Conservation (phyloP, 352 stramenopile genomes). For the Pythium monospermum region DNA sequence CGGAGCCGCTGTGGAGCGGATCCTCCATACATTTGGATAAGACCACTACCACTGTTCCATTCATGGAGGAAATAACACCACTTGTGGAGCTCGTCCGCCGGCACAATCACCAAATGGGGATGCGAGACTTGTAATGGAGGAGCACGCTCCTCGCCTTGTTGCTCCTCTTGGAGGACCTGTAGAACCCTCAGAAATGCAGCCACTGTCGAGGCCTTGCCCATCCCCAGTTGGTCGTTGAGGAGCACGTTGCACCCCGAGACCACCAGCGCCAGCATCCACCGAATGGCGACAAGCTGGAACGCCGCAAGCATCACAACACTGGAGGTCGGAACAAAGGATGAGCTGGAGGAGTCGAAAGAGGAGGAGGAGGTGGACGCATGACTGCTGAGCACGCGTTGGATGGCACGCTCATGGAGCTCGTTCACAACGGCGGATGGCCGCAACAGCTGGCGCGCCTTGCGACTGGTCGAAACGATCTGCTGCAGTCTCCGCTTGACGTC, state of each 20-base stretch:
- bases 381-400: constrained; percentile 14
- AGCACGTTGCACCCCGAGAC: constrained; percentile 61
- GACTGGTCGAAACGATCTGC: constrained; percentile 38
- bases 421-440: neutral
- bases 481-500: constrained; percentile 23
- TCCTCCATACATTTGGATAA: constrained; percentile 61
- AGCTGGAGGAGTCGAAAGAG: too few relatives aligned
- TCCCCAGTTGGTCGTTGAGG: constrained; percentile 82
- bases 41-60: constrained; percentile 36
- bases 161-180: constrained; percentile 25
- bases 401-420: neutral
- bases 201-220: constrained; percentile 78
- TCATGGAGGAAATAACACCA: constrained; percentile 68
- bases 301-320: constrained; percentile 48
- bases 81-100: constrained; percentile 73
- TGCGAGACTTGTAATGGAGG: constrained; percentile 6
- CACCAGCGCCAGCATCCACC: constrained; percentile 79
- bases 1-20: constrained; percentile 29
- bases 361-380: neutral
- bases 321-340: neutral
- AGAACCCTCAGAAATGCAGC: constrained; percentile 68
- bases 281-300: constrained; percentile 73
- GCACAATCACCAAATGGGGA: constrained; percentile 76
- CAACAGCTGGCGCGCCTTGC: constrained; percentile 23
- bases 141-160: too few relatives aligned